Base-by-base conservation (phyloP, 31 red algal species). In the Porphyra umbilicalis region DNA sequence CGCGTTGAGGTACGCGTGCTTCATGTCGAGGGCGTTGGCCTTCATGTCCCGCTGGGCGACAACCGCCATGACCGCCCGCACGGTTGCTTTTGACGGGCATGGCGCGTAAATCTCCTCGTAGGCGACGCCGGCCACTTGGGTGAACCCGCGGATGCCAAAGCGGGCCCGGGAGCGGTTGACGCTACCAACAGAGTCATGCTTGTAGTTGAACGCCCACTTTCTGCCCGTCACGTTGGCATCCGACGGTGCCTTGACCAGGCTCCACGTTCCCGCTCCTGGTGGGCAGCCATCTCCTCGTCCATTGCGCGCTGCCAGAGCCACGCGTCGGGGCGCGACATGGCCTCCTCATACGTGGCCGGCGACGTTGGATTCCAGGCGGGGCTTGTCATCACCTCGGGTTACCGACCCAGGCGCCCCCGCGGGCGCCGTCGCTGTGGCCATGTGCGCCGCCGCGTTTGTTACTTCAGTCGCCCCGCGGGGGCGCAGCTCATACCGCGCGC, bases 401-500 rank as follows among this genome's bases (percentile, higher is more conserved):
- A 83, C n/a, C 31, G 67, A 35, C 67, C 31, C 33, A 76, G 32
- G 76, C 74, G 76, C 35, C 81, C n/a, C n/a, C n/a, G n/a, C n/a
- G n/a, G n/a, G n/a, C n/a, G n/a, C n/a, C n/a, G n/a, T n/a, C n/a
- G n/a, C n/a, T n/a, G 0, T 74, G 13, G 0, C 81, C 74, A 32
- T 76, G 35, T 79, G 33, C 16, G 67, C 14, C 11, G 74, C 30
- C 39, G 33, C 35, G 34, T 75, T 13, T 35, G n/a, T 83, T 44
- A 32, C 35, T 32, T 31, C 33, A 31, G 81, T 0, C 31, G 14
- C 31, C 0, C n/a, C n/a, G 39, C n/a, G 16, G 0, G 38, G 0
- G 33, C 30, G 42, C 18, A 36, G 81, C 0, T n/a, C n/a, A n/a
- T n/a, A n/a, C n/a, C n/a, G n/a, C n/a, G n/a, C n/a, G n/a, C n/a